These are phyloP conservation scores for Mycogone perniciosa DNA, from an alignment of 2,329 filamentous ascomycete species.

Conservation along the genomic window DNA sequence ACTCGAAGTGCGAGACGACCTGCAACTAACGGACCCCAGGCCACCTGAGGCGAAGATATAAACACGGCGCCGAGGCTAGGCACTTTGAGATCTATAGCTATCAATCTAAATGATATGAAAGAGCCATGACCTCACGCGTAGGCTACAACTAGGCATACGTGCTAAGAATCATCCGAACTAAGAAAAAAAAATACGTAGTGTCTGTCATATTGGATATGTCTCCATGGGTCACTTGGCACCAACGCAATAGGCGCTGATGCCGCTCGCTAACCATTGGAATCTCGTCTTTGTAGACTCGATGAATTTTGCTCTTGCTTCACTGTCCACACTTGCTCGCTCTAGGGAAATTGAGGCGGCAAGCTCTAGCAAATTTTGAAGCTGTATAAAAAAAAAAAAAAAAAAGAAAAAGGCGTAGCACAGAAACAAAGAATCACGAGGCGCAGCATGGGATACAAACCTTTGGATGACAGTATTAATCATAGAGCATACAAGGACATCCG, in stretches of 20 bases:
- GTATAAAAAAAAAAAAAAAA: not conserved
- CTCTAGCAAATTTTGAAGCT: conserved; percentile 62
- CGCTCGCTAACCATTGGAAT: conserved; percentile 27
- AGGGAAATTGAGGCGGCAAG: conserved; percentile 50
- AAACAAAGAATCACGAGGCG: too few species aligned
- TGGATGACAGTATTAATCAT: too few species aligned
- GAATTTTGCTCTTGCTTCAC: conserved; percentile 55
- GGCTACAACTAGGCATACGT: not conserved
- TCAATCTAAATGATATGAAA: too few species aligned
- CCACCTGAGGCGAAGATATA: conserved; percentile 20
- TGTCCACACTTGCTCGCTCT: conserved; percentile 63
- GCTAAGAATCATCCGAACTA: not conserved
- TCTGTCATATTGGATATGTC: conserved; percentile 22
- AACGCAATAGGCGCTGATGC: conserved; percentile 19
- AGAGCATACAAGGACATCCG: too few species aligned
- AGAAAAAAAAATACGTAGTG: not conserved
- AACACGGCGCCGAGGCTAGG: not conserved
- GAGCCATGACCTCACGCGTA: too few species aligned
- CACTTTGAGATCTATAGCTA: too few species aligned
- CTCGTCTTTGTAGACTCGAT: conserved; percentile 18
- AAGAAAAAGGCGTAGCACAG: too few species aligned
- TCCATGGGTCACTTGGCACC: conserved; percentile 31
- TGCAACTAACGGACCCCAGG: conserved; percentile 16
- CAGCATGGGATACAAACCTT: too few species aligned
- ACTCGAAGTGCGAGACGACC: not conserved